Percentiles rank a stretch among this genome's conserved stretches.
phyloP scores from a whole-genome alignment of 768 basidiomycete species.

The Sarcomyxa edulis region DNA sequence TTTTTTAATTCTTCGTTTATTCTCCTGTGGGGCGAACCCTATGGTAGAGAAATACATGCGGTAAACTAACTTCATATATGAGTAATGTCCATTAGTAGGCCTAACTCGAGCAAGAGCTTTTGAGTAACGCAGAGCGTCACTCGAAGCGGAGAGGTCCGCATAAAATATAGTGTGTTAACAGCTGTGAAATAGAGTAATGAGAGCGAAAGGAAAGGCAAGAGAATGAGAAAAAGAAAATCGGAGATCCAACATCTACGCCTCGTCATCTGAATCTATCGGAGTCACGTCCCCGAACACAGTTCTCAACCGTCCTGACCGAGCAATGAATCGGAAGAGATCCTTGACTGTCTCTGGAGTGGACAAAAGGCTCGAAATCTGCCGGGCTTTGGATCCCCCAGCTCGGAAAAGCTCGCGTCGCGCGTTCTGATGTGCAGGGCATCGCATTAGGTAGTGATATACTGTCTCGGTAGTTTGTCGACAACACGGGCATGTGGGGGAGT shows the following conservation, averaged over 20 bases:
- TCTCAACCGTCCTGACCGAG: not conserved
- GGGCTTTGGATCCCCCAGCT: no score
- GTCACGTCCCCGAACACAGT: not conserved
- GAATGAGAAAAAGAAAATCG: no score
- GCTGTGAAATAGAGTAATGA: no score
- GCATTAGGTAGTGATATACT: conserved; percentile 5
- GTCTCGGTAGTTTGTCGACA: conserved; percentile 4
- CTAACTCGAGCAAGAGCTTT: not conserved
- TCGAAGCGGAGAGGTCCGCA: not conserved
- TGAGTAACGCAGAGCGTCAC: not conserved
- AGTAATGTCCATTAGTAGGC: not conserved
- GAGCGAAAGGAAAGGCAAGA: no score
- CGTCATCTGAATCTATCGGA: not conserved
- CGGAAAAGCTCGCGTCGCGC: not conserved
- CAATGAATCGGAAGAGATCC: not conserved
- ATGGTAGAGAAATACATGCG: conserved; percentile 4
- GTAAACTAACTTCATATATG: not conserved
- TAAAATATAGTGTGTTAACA: no score
- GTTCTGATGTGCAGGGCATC: not conserved
- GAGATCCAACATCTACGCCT: no score
- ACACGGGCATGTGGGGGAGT: conserved; percentile 3
- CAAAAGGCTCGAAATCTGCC: no score
- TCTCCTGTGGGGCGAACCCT: conserved; percentile 1
- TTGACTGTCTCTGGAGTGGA: no score
- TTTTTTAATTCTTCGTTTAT: conserved; percentile 3